These are phyloP conservation scores for Hirsutella rhossiliensis DNA, from an alignment of 2,329 filamentous ascomycete genomes.

Conservation along the genomic window DNA sequence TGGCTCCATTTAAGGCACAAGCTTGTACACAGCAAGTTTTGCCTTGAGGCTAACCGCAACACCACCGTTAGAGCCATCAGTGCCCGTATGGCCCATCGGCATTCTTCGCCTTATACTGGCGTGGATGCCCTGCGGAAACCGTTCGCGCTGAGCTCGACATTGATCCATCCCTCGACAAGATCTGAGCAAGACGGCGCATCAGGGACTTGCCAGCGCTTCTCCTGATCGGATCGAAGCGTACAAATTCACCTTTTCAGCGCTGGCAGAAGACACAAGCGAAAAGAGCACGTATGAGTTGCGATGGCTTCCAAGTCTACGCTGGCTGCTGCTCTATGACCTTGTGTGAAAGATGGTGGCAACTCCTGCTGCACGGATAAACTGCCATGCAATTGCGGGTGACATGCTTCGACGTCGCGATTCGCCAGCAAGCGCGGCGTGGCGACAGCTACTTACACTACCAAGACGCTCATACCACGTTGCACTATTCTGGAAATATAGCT, in stretches of 20 bases:
- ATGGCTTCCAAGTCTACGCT: too few species aligned
- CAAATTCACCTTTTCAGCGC: too few species aligned
- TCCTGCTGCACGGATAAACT: too few species aligned
- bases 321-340: too few species aligned
- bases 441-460: not conserved
- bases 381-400: not conserved
- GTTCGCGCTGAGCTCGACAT: not conserved
- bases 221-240: too few species aligned
- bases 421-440: not conserved
- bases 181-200: not conserved
- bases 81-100: not conserved
- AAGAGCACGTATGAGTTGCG: too few species aligned
- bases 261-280: too few species aligned
- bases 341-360: too few species aligned
- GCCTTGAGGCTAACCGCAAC: not conserved
- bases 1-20: not conserved
- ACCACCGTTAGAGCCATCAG: not conserved
- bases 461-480: slow-evolving; percentile 2
- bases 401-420: not conserved
- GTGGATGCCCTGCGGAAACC: not conserved
- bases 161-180: not conserved
- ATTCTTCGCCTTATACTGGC: slow-evolving; percentile 6
- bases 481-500: not conserved
- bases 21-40: not conserved
- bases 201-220: not conserved